Conservation (phyloP, 345 rosid genomes). For the Salix exigua region DNA sequence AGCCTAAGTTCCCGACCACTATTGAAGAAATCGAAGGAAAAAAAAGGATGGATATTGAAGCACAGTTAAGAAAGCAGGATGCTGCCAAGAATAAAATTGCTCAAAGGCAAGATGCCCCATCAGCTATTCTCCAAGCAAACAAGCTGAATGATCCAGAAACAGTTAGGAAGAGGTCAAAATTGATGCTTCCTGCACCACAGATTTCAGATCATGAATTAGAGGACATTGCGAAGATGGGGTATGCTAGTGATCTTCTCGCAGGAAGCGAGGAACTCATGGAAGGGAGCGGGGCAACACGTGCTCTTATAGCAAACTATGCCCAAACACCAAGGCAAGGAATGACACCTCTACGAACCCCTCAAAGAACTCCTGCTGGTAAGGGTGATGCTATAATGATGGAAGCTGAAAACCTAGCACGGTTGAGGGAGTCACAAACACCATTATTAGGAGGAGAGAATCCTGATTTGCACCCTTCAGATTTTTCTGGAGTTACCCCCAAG, state of each 20-base stretch:
- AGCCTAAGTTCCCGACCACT: conserved; percentile 77
- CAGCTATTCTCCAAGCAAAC: conserved; percentile 93
- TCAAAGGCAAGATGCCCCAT: conserved; percentile 90
- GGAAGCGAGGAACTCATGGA: conserved; percentile 80
- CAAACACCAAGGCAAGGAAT: conserved; percentile 83
- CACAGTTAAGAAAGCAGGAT: conserved; percentile 84
- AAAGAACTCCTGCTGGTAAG: conserved; percentile 93
- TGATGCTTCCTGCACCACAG: conserved; percentile 98
- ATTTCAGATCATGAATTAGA: conserved; percentile 91
- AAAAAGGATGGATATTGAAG: conserved; percentile 83
- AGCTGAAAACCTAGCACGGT: conserved; percentile 92
- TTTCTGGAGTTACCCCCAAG: conserved; percentile 96
- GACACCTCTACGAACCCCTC: conserved; percentile 91
- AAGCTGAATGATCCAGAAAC: conserved; percentile 94
- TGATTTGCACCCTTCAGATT: conserved; percentile 98
- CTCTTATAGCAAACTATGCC: conserved; percentile 87
- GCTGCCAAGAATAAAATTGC: conserved; percentile 83
- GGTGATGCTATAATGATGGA: conserved; percentile 99
- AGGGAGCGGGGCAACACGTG: conserved; percentile 92
- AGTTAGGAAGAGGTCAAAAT: conserved; percentile 90
- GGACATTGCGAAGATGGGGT: conserved; percentile 98
- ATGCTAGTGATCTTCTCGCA: conserved; percentile 80
- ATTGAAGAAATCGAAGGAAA: conserved; percentile 95
- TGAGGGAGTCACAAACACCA: conserved; percentile 98
- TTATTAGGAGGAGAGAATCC: conserved; percentile 96